Evolutionary conservation across 192 early-diverging fungal genomes (phyloP), one percentile per base, ranked within the genome.

Genomic region (Coemansia sp.): DNA sequence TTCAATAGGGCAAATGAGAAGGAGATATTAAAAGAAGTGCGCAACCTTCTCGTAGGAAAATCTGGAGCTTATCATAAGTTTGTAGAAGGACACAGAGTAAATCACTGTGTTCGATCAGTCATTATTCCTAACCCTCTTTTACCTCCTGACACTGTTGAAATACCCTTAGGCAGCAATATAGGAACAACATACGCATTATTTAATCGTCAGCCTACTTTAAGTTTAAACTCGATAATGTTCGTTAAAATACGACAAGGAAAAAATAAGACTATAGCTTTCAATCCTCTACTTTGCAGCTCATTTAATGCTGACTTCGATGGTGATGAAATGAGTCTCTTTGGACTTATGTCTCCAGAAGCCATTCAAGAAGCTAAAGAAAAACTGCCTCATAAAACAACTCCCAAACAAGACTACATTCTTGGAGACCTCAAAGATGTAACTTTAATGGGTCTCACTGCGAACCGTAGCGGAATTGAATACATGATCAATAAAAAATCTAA

Each of bases 221-320:
- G 32, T 6, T 34, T 34, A 34, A 34, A 34, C 32, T 34, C 32
- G 32, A 66, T 66, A 34, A 66, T 66, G 64, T 36, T 56, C 20
- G 64, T 66, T 17, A 66, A 46, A 66, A 27, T 66, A 8, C 40
- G 44, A 22, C 48, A 55, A 17, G 64, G 64, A 24, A 66, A 51
- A 34, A 66, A 66, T 36, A 66, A 66, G 46, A 66, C 64, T 38
- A 66, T 66, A 66, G 38, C 48, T 24, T 55, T 66, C 32, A 48
- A 66, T 22, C 64, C 64, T 27, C 64, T 48, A 22, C 55, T 66
- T 38, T 66, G 64, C 46, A 66, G 55, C 29, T 39, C 64, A n/a
- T 66, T 66, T 44, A 66, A 66, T 66, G 64, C 64, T 44, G 64
- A 66, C 46, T 66, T 66, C 46, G 64, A 66, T 66, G 64, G 64